Percentiles rank a stretch among this genome's conserved stretches.
These are phyloP conservation scores for Globisporangium abappressorium DNA, from an alignment of 352 stramenopile species.

Conservation along the genomic window DNA sequence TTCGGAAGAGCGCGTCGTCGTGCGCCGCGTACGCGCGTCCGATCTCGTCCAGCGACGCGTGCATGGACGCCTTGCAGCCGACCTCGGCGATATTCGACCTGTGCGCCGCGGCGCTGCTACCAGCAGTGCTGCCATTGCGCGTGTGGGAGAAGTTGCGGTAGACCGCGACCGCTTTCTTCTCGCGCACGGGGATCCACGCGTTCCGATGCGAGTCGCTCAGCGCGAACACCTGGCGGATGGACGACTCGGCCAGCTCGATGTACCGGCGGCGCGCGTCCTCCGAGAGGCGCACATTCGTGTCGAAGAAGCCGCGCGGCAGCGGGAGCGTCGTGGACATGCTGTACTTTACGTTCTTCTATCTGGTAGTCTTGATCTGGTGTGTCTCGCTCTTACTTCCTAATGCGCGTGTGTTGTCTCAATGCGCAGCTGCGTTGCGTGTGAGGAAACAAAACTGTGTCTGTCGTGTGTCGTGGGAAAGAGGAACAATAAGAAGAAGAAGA, in stretches of 20 bases:
- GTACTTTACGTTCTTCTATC: background rate
- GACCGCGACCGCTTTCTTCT: slow-evolving; percentile 81
- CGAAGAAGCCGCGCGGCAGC: slow-evolving; percentile 75
- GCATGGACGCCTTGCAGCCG: slow-evolving; percentile 61
- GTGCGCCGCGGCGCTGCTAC: slow-evolving; percentile 40
- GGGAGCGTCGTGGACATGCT: slow-evolving; percentile 60
- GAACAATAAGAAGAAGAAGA: background rate
- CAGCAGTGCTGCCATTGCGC: slow-evolving; percentile 13
- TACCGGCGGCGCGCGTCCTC: slow-evolving; percentile 75
- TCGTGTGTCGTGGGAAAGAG: background rate
- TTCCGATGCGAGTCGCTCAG: slow-evolving; percentile 79
- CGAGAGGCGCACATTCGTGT: slow-evolving; percentile 56
- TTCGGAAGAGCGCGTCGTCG: slow-evolving; percentile 71
- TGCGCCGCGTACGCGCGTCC: slow-evolving; percentile 73
- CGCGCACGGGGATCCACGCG: slow-evolving; percentile 80
- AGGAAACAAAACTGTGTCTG: background rate
- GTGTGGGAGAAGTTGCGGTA: slow-evolving; percentile 76
- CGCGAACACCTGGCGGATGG: slow-evolving; percentile 81
- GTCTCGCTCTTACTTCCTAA: background rate
- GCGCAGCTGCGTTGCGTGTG: background rate
- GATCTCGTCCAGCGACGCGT: slow-evolving; percentile 71
- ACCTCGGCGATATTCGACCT: slow-evolving; percentile 82
- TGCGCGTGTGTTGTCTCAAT: background rate
- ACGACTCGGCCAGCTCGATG: slow-evolving; percentile 78
- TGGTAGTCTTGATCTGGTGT: background rate